Evolutionary conservation across 2,329 filamentous ascomycete species (phyloP).

Genomic region (Alternaria atra): DNA sequence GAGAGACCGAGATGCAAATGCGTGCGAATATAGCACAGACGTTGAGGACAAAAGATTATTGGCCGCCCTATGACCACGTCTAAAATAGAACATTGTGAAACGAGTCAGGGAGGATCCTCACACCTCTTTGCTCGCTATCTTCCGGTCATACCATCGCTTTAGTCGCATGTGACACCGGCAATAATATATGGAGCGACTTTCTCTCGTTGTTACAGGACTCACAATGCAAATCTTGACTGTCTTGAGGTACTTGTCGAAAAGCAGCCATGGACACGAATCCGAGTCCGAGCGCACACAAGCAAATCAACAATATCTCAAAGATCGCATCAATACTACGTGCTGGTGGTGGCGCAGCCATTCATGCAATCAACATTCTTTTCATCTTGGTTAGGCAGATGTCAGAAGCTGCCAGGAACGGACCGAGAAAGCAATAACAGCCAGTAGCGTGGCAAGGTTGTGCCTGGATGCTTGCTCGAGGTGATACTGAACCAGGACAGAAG

Average conservation of each 20-base stretch:
- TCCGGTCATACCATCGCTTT: background rate
- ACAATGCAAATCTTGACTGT: background rate
- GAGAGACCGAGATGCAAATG: conserved; percentile 13
- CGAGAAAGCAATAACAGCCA: conserved; percentile 12
- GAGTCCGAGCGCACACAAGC: conserved; percentile 15
- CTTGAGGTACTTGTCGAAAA: conserved; percentile 9
- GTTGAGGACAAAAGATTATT: background rate
- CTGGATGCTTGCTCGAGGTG: conserved; percentile 22
- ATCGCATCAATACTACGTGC: conserved; percentile 11
- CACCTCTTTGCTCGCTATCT: conserved; percentile 4
- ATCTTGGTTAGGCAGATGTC: conserved; percentile 1
- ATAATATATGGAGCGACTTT: background rate
- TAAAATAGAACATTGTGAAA: conserved; percentile 4
- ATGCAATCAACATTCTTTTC: background rate
- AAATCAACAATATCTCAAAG: conserved; percentile 15
- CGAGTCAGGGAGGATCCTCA: conserved; percentile 13
- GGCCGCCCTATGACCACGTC: conserved; percentile 11
- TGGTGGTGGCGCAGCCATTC: conserved; percentile 4
- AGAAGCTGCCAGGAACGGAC: conserved; percentile 15
- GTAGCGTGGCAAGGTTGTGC: conserved; percentile 12
- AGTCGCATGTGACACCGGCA: conserved; percentile 6
- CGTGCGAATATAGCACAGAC: background rate
- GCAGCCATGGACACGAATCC: conserved; percentile 22
- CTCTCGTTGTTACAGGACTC: background rate
- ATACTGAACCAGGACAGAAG: conserved; percentile 20